Evolutionary conservation across 306 rosid genomes (phyloP), one percentile per base, ranked within the genome.

Genomic region (Elaeagnus macrophylla): DNA sequence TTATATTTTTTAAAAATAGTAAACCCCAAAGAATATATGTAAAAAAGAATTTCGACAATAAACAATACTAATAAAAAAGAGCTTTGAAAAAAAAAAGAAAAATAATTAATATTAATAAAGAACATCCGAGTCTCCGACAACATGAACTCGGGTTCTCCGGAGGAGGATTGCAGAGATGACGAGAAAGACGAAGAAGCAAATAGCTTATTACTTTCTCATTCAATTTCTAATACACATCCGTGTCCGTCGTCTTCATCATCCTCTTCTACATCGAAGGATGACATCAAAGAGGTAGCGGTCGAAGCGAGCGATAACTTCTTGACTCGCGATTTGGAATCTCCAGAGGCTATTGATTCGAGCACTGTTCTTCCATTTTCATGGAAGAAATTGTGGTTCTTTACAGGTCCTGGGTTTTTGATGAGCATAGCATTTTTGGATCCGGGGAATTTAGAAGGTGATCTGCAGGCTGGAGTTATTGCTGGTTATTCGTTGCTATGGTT

Each of bases 361-460:
- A 37, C 13, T 1, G 80, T 60, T 37, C 78, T 83, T 10, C 79
- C 86, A 0, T 88, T 83, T 65, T 88, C 95, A 16, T 88, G 90
- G 94, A 81, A 84, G 74, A 79, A 81, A 74, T 73, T 84, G 12
- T 82, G 94, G 96, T 53, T 79, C 9, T 88, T 81, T 69, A 84
- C 94, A 6, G 95, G 95, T 0, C 94, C 95, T 2, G 95, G 95
- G 41, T 87, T 87, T 65, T 63, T 87, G 64, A 87, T 87, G 95
- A 87, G 95, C 72, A 87, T 87, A 62, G 95, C 95, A 10, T 87
- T 87, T 8, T 54, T 87, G 83, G 95, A 87, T 87, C 94, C 95
- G 51, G 95, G 95, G 17, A 87, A 87, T 71, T 66, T 87, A 0
- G 95, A 87, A 64, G 95, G 95, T 54, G 95, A 87, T 77, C 89